These are phyloP conservation scores for Polytrichum commune DNA, from an alignment of 225 moss, liverwort and hornwort genomes.

Conservation along the genomic window DNA sequence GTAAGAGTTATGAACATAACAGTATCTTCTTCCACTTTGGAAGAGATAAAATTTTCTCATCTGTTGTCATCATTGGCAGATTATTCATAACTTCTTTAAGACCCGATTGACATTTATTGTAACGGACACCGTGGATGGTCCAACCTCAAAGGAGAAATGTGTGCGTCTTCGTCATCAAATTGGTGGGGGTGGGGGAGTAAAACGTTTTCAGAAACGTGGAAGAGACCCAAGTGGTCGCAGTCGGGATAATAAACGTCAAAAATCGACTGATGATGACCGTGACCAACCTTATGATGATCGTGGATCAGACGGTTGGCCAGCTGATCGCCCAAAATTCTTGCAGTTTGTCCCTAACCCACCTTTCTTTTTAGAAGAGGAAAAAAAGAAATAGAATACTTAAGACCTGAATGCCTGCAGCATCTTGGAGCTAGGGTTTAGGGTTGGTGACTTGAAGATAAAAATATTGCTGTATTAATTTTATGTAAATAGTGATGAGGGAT, in stretches of 20 bases:
- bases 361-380: background rate
- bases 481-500: too few species aligned
- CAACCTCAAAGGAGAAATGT: slow-evolving; percentile 63
- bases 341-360: slow-evolving; percentile 47
- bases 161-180: slow-evolving; percentile 76
- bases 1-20: too few species aligned
- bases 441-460: too few species aligned
- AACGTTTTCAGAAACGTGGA: slow-evolving; percentile 50
- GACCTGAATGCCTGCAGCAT: too few species aligned
- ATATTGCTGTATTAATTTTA: too few species aligned
- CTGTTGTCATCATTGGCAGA: slow-evolving; percentile 42
- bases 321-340: slow-evolving; percentile 72
- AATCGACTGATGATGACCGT: slow-evolving; percentile 54
- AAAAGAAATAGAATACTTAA: too few species aligned
- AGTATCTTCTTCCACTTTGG: too few species aligned
- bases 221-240: slow-evolving; percentile 44
- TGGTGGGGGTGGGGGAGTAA: slow-evolving; percentile 19
- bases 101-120: slow-evolving; percentile 65
- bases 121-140: slow-evolving; percentile 89
- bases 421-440: too few species aligned
- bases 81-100: slow-evolving; percentile 85
- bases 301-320: slow-evolving; percentile 70
- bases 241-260: slow-evolving; percentile 56
- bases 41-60: background rate
- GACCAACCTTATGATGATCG: slow-evolving; percentile 75